Conservation (phyloP, 1,284 basidiomycete genomes). For the Salmacisia buchloeana region DNA sequence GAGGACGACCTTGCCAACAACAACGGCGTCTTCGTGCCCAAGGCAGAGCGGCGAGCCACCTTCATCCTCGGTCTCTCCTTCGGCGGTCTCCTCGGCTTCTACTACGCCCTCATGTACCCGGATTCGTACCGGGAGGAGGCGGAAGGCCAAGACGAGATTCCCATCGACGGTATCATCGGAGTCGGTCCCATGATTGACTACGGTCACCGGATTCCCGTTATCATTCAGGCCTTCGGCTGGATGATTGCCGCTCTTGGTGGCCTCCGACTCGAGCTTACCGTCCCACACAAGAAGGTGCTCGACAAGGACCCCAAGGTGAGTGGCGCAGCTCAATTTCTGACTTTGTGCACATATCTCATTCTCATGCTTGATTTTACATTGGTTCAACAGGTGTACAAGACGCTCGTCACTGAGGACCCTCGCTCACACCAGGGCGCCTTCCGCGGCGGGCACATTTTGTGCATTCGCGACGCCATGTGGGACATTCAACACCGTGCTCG, state of each 20-base stretch:
- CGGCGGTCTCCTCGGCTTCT: constrained; percentile 39
- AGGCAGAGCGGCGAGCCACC: constrained; percentile 34
- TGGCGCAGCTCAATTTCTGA: background rate
- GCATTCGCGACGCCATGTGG: constrained; percentile 28
- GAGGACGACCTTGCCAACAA: constrained; percentile 25
- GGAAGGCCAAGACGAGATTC: constrained; percentile 30
- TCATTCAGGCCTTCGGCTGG: constrained; percentile 15
- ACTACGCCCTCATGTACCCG: constrained; percentile 41
- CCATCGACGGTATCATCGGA: constrained; percentile 40
- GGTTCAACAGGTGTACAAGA: constrained; percentile 28
- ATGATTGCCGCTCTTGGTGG: constrained; percentile 14
- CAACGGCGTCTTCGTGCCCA: constrained; percentile 14
- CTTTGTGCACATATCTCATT: background rate
- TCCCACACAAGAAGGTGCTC: constrained; percentile 44
- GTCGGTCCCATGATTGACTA: constrained; percentile 45
- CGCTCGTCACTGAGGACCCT: constrained; percentile 40
- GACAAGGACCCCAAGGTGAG: constrained; percentile 43
- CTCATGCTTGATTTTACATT: background rate
- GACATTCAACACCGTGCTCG: constrained; percentile 19
- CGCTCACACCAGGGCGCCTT: constrained; percentile 43
- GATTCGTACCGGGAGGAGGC: constrained; percentile 28
- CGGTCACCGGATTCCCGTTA: constrained; percentile 22
- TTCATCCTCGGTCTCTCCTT: constrained; percentile 48
- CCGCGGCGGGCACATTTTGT: constrained; percentile 38
- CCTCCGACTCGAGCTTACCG: constrained; percentile 31